phyloP scores from a whole-genome alignment of 208 protist species.

The Trypanosoma melophagium region DNA sequence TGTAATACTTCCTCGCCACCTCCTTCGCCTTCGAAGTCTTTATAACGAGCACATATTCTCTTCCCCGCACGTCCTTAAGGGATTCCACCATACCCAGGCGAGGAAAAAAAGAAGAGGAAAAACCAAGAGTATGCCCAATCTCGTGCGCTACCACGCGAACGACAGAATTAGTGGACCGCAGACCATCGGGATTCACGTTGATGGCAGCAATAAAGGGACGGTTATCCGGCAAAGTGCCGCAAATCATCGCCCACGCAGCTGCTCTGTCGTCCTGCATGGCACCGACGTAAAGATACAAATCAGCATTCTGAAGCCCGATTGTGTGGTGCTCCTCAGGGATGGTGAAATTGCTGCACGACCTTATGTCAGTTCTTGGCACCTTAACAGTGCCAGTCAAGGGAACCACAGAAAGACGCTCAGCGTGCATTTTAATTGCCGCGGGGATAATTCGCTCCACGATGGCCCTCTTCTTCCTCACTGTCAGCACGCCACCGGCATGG shows the following conservation, averaged over 20 bases:
- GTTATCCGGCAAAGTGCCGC: constrained; percentile 16
- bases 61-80: neutral
- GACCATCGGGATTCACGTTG: constrained; percentile 45
- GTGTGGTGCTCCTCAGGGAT: constrained; percentile 41
- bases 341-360: constrained; percentile 35
- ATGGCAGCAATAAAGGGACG: constrained; percentile 42
- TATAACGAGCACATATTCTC: neutral
- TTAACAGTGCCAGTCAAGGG: constrained; percentile 21
- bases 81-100: neutral
- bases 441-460: constrained; percentile 39
- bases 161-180: constrained; percentile 10
- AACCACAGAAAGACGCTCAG: constrained; percentile 43
- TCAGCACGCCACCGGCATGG: constrained; percentile 34
- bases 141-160: constrained; percentile 45
- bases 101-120: neutral
- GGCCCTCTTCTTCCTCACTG: constrained; percentile 25
- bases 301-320: constrained; percentile 32
- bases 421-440: constrained; percentile 36
- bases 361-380: constrained; percentile 7
- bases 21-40: neutral
- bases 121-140: neutral
- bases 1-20: neutral
- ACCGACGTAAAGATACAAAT: constrained; percentile 65
- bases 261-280: constrained; percentile 30
- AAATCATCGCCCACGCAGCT: constrained; percentile 50